These are phyloP conservation scores for Solanum chilense DNA, from an alignment of 257 asterid genomes.

Conservation along the genomic window DNA sequence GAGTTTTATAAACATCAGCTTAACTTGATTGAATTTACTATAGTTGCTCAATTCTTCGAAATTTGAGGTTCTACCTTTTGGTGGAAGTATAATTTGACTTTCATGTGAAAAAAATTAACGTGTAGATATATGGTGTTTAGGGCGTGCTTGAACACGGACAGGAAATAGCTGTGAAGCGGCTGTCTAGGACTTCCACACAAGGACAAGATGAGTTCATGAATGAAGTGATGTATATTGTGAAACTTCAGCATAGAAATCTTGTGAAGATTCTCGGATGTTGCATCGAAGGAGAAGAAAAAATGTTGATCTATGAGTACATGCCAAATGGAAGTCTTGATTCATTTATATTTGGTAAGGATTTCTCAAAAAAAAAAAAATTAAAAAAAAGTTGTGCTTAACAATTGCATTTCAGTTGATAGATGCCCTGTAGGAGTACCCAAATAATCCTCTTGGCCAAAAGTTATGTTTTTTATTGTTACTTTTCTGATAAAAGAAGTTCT, in stretches of 20 bases:
- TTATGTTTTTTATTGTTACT: not conserved
- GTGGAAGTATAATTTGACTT: not conserved
- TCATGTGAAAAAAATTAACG: not conserved
- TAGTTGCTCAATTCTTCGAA: not conserved
- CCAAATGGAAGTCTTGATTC: conserved; percentile 21
- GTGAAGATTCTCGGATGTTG: conserved; percentile 30
- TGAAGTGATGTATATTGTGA: conserved; percentile 22
- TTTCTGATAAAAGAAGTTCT: not conserved
- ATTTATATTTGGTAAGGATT: conserved; percentile 19
- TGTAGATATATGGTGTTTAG: not conserved
- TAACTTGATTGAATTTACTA: not conserved
- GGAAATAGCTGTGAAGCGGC: conserved; percentile 31
- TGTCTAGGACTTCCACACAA: conserved; percentile 20
- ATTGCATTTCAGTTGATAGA: not conserved
- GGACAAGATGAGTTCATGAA: conserved; percentile 26
- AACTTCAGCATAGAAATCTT: conserved; percentile 30
- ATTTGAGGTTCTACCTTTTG: not conserved
- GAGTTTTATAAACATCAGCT: not conserved
- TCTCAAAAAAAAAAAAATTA: not conserved
- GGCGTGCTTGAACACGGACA: conserved; percentile 13
- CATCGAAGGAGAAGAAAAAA: conserved; percentile 22
- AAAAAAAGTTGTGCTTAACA: not conserved
- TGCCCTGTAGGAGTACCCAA: not conserved
- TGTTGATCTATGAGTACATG: conserved; percentile 28
- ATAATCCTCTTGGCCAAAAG: not conserved